Conservation (phyloP, 78 protist species). For the Dictyostelium purpureum region DNA sequence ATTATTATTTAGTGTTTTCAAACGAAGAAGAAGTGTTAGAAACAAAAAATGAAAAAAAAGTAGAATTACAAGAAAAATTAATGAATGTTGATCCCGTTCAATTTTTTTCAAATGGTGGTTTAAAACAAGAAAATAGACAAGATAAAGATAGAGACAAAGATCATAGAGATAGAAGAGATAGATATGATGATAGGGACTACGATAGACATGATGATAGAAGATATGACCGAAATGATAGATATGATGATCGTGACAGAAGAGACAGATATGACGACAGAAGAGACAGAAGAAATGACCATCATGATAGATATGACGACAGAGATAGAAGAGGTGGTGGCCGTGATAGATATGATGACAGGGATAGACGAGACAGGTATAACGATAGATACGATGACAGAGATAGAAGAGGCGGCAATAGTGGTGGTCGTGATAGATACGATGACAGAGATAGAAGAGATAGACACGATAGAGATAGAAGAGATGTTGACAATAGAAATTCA, state of each 20-base stretch:
- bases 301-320: too few relatives aligned
- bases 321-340: slow-evolving; percentile 6
- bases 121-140: neutral
- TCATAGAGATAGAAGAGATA: slow-evolving; percentile 10
- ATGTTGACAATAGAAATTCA: neutral
- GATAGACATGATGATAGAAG: too few relatives aligned
- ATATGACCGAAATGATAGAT: neutral
- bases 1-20: slow-evolving; percentile 14
- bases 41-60: neutral
- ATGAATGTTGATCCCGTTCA: slow-evolving; percentile 51
- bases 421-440: neutral
- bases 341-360: too few relatives aligned
- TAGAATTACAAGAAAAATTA: slow-evolving; percentile 30
- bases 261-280: neutral
- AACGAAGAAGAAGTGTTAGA: neutral
- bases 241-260: neutral
- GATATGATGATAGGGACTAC: neutral
- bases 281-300: too few relatives aligned
- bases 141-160: neutral
- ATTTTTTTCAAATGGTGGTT: slow-evolving; percentile 19
- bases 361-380: neutral
- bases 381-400: neutral
- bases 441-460: too few relatives aligned
- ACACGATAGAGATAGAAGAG: neutral
- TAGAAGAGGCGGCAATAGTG: neutral